phyloP scores from a whole-genome alignment of 352 stramenopile species.

The Pythium inflatum region DNA sequence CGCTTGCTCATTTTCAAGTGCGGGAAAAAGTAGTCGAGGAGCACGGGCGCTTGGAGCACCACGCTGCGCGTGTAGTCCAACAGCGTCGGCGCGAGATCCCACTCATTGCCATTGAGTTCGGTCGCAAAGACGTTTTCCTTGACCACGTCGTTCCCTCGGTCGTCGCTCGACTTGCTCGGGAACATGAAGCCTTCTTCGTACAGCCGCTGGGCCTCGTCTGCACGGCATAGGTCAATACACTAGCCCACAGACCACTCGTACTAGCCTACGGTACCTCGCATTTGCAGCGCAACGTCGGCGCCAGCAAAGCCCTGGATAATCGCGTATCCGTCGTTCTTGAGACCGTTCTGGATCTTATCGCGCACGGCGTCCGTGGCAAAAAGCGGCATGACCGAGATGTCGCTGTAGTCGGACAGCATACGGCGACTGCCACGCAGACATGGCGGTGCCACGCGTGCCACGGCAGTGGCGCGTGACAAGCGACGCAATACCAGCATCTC shows the following conservation, averaged over 20 bases:
- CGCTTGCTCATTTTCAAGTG: conserved; percentile 51
- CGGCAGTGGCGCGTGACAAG: background rate
- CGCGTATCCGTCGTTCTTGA: conserved; percentile 46
- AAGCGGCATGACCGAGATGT: conserved; percentile 51
- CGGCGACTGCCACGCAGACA: background rate
- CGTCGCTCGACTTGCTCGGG: conserved; percentile 53
- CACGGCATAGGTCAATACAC: background rate
- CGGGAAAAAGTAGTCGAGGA: conserved; percentile 57
- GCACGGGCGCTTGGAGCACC: conserved; percentile 46
- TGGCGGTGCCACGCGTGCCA: background rate
- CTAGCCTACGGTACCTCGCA: conserved; percentile 34
- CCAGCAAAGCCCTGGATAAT: conserved; percentile 49
- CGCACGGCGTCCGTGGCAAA: conserved; percentile 43
- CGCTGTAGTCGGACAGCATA: conserved; percentile 29
- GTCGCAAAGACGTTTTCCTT: conserved; percentile 59
- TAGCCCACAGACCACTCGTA: background rate
- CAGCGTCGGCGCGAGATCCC: conserved; percentile 51
- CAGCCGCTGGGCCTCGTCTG: conserved; percentile 47
- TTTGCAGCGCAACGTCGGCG: conserved; percentile 40
- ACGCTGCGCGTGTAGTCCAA: conserved; percentile 60
- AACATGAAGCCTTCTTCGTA: conserved; percentile 59
- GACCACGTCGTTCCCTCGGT: conserved; percentile 42
- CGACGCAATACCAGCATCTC: background rate
- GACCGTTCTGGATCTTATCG: conserved; percentile 43
- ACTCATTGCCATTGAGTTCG: conserved; percentile 53